Evolutionary conservation across 345 rosid species (phyloP), one percentile per base, ranked within the genome.

Genomic region (Durio zibethinus): DNA sequence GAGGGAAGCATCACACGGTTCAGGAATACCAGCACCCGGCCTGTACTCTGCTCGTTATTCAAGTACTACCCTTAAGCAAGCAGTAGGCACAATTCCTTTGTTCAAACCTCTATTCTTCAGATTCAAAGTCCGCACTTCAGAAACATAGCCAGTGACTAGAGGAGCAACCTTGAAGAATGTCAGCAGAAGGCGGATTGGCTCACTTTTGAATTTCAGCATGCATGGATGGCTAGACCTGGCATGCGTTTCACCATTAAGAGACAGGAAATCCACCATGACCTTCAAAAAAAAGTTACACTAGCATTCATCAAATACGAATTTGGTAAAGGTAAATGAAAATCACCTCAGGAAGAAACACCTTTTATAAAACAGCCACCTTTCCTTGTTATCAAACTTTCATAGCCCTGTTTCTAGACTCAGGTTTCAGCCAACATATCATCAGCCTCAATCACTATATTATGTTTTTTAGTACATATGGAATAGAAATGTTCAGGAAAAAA

Each of bases 1-100:
- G 59, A 93, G 70, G 14, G 88, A 88, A 2, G 96, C 91, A n/a
- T 85, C 90, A 15, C 90, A 89, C 62, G 92, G 78, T 86, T 93
- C 96, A 36, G 97, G 99, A 61, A 95, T 80, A 71, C 99, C 97
- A 57, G 86, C 96, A 73, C 89, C 93, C 23, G 84, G 82, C 50
- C 23, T 81, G 73, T 78, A 89, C 77, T 90, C 93, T 36, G 96
- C 98, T 50, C 97, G 86, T 52, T 89, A 96, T 77, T 90, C 97
- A 21, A 92, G 82, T 43, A 75, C 33, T 53, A 90, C 87, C 81
- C 81, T 87, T 69, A 85, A 0, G 81, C 88, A 92, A 77, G 93
- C 83, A 36, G 99, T 92, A 27, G 97, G 94, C 11, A 87, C 82
- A 3, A 77, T 60, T 15, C 89, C 83, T 80, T 92, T 98, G 0